Evolutionary conservation across 768 basidiomycete genomes (phyloP).

Genomic region (Lactarius akahatsu): DNA sequence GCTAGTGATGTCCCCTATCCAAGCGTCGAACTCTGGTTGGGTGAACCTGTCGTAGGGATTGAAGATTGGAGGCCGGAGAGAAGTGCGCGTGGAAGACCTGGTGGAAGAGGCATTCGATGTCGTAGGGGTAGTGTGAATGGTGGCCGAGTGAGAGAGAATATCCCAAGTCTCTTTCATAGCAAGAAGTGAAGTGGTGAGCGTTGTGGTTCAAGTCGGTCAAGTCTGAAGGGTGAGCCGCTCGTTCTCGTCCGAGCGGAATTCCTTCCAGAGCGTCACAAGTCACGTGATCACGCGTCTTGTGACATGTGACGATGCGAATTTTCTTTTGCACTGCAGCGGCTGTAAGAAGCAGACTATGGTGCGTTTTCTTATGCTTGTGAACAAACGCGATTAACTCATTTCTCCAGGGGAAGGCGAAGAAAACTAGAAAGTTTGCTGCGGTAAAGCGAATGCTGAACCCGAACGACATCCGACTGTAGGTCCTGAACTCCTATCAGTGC

Average conservation of each 20-base stretch:
- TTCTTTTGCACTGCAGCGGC: background rate
- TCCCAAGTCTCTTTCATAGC: slow-evolving; percentile 19
- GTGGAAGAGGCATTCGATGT: background rate
- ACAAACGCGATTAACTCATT: background rate
- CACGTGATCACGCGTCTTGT: slow-evolving; percentile 24
- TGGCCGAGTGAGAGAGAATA: slow-evolving; percentile 4
- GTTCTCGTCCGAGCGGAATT: background rate
- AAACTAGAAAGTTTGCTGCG: slow-evolving; percentile 90
- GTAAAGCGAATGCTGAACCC: slow-evolving; percentile 95
- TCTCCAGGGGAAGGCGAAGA: slow-evolving; percentile 81
- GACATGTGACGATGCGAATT: slow-evolving; percentile 7
- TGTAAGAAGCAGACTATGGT: slow-evolving; percentile 14
- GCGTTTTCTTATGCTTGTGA: background rate
- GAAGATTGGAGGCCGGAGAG: slow-evolving; percentile 50
- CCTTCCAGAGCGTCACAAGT: slow-evolving; percentile 13
- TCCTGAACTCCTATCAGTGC: slow-evolving; percentile 3
- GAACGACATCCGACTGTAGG: slow-evolving; percentile 88
- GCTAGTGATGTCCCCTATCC: slow-evolving; percentile 63
- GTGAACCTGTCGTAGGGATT: slow-evolving; percentile 78
- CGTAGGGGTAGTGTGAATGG: slow-evolving; percentile 13
- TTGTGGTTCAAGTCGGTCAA: background rate
- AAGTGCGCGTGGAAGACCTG: slow-evolving; percentile 10
- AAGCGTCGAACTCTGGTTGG: slow-evolving; percentile 65
- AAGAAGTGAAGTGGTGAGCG: background rate
- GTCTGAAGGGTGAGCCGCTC: background rate